A percentile compares a stretch with the other conserved stretches of the same genome.
These are phyloP conservation scores for Syncephalis plumigaleata DNA, from an alignment of 371 early-diverging fungal genomes.

Conservation along the genomic window DNA sequence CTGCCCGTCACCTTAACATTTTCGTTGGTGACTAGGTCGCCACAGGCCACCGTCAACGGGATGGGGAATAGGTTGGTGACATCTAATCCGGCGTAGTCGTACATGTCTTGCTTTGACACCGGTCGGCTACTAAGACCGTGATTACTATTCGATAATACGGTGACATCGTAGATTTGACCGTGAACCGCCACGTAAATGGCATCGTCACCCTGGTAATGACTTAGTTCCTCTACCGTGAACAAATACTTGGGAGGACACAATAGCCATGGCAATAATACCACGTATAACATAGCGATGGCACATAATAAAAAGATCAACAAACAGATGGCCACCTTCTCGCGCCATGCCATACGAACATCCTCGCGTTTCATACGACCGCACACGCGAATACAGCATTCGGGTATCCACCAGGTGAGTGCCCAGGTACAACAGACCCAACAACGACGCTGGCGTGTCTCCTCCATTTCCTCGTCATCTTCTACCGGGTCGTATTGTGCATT, in stretches of 20 bases:
- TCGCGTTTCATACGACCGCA: constrained; percentile 64
- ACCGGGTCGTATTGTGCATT: constrained; percentile 13
- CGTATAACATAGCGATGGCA: constrained; percentile 28
- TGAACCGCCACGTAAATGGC: constrained; percentile 21
- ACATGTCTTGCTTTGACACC: constrained; percentile 13
- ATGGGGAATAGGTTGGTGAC: constrained; percentile 48
- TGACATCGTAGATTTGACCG: constrained; percentile 42
- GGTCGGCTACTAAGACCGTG: constrained; percentile 11
- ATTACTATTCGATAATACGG: constrained; percentile 23
- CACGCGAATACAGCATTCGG: constrained; percentile 27
- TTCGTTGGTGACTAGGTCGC: constrained; percentile 21
- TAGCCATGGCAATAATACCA: constrained; percentile 28
- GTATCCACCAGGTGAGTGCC: constrained; percentile 60
- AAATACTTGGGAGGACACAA: constrained; percentile 48
- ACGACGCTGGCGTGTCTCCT: constrained; percentile 31
- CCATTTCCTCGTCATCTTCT: constrained; percentile 24
- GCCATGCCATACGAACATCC: constrained; percentile 86
- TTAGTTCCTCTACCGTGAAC: constrained; percentile 26
- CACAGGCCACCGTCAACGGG: constrained; percentile 37
- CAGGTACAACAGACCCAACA: constrained; percentile 56
- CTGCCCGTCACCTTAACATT: constrained; percentile 19
- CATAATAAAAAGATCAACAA: constrained; percentile 40
- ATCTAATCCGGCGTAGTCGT: constrained; percentile 47
- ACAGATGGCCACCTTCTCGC: constrained; percentile 76
- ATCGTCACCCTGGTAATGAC: constrained; percentile 11